Evolutionary conservation across 805 yeast species (phyloP), one percentile per base, ranked within the genome.

Genomic region (Monosporozyma yasuniensis): DNA sequence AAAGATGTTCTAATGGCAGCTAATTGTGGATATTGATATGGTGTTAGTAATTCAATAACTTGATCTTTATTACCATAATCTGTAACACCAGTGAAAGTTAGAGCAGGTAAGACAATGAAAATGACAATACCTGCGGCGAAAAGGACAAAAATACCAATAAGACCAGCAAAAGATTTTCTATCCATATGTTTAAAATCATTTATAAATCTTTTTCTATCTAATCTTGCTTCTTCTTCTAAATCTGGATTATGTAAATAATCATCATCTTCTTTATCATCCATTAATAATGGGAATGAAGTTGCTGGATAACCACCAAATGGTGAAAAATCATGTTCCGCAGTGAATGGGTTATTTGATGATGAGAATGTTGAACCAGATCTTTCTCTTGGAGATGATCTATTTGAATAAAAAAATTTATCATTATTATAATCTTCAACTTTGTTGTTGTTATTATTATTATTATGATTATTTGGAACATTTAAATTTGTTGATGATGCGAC

Each of bases 251-350:
- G 98, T 56, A 93, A 66, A 63, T 87, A 90, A 68, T 91, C 99
- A 70, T 91, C 99, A 11, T 87, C 84, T 68, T 91, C 99, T 68
- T 88, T 87, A 58, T 91, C 98, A 53, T 91, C 96, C 56, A 93
- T 81, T 57, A 79, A 83, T 51, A 91, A 71, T 1, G 99, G 99
- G 71, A 91, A 91, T 2, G 89, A 81, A n/a, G 89, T 76, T 5
- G 96, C 95, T 0, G 99, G 98, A 67, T 87, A 91, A 11, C 98
- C 98, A 47, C 98, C 99, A 70, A 91, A 91, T 3, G 98, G 99
- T 45, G 86, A 80, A 56, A 82, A 81, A 61, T 84, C 93, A 22
- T 81, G 77, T 60, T 76, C 81, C 4, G 62, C 50, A 30, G 45
- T 39, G 21, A 44, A 60, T n/a, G 58, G 54, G 35, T 46, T 46